Base-by-base conservation (phyloP, 441 rosid species). In the Dalechampia spathulata region DNA sequence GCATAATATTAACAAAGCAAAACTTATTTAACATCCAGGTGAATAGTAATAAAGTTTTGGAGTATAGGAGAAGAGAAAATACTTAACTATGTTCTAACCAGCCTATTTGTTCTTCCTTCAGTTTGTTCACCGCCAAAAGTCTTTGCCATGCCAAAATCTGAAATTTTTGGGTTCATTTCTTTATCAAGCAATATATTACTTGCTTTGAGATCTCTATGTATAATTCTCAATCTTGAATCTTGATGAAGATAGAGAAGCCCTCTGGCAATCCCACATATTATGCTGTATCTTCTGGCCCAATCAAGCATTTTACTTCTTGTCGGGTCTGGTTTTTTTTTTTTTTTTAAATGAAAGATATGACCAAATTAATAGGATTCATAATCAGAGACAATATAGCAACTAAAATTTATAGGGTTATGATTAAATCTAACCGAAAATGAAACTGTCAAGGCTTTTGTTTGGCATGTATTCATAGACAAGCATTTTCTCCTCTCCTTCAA, bases 41-140 rank as follows among this genome's bases (percentile, higher is more conserved):
- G n/a, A n/a, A n/a, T n/a, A n/a, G n/a, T n/a, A n/a, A n/a, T n/a
- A n/a, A n/a, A n/a, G n/a, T n/a, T n/a, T n/a, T n/a, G n/a, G n/a
- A n/a, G n/a, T n/a, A n/a, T n/a, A n/a, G n/a, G n/a, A n/a, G n/a
- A n/a, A n/a, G n/a, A n/a, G n/a, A n/a, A n/a, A n/a, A 13, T 37
- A 47, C 82, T 66, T 75, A n/a, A 71, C 79, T 66, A 80, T 2
- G 86, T 80, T 22, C 83, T 79, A 15, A 80, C 83, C 2, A 75
- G 80, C 52, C 77, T 70, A 0, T 6, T 16, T 9, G 72, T 66
- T 34, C 58, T 60, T 23, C 51, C 65, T 54, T 61, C 64, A 14
- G 52, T 69, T 42, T 67, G 58, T 28, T 71, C 67, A 19, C 57
- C 65, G 38, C 43, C 54, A 26, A 67, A 67, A 14, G 50, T 42